phyloP scores from a whole-genome alignment of 108 stramenopile genomes.

The Skeletonema tropicum region DNA sequence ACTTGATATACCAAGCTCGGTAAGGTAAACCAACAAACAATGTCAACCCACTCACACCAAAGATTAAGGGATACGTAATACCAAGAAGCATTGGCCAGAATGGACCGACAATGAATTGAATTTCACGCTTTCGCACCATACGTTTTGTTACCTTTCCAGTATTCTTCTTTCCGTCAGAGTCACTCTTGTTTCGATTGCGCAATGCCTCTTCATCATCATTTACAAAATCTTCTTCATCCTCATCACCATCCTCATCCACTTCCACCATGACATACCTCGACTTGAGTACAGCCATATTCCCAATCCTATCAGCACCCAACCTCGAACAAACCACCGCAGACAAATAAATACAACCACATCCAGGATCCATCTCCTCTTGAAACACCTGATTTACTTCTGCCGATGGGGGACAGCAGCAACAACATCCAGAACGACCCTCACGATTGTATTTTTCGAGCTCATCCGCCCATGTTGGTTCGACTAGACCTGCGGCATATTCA shows the following conservation, averaged over 20 bases:
- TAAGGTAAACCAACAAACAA: constrained; percentile 47
- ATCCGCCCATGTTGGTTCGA: constrained; percentile 78
- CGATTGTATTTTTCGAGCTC: constrained; percentile 46
- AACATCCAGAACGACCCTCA: constrained; percentile 22
- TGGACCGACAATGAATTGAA: constrained; percentile 80
- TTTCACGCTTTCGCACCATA: constrained; percentile 42
- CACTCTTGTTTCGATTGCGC: constrained; percentile 18
- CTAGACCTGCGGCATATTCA: constrained; percentile 72
- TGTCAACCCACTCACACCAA: constrained; percentile 59
- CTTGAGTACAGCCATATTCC: constrained; percentile 87
- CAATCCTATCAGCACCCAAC: constrained; percentile 78
- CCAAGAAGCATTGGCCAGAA: constrained; percentile 93
- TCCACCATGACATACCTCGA: constrained; percentile 72
- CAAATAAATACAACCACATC: constrained; percentile 68
- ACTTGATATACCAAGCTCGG: constrained; percentile 33
- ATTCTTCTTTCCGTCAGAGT: neutral
- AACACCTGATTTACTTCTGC: constrained; percentile 24
- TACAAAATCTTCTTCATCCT: constrained; percentile 38
- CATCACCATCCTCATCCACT: constrained; percentile 55
- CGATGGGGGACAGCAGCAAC: constrained; percentile 9
- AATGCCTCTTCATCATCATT: constrained; percentile 34
- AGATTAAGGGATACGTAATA: constrained; percentile 89
- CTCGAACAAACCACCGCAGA: constrained; percentile 69
- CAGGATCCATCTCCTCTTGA: constrained; percentile 60
- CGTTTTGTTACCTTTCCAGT: constrained; percentile 7